Evolutionary conservation across 495 filamentous ascomycete species (phyloP).

Genomic region (Talaromyces stipitatus): DNA sequence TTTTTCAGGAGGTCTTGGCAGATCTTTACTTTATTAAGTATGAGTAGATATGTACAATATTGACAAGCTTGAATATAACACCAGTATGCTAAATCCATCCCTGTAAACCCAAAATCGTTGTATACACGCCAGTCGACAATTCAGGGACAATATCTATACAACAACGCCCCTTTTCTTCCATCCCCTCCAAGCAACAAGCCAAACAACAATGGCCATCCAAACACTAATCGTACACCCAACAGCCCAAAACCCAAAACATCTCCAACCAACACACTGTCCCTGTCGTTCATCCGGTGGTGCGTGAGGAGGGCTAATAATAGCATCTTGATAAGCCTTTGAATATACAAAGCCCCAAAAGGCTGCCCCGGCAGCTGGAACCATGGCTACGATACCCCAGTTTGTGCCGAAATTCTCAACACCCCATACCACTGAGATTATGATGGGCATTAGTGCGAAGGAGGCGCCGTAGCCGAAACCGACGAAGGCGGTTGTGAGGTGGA

Average conservation of each 20-base stretch:
- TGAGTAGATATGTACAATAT: not conserved
- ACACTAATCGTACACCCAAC: slow-evolving; percentile 62
- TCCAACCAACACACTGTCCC: slow-evolving; percentile 55
- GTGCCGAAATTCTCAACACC: slow-evolving; percentile 97
- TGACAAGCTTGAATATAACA: not conserved
- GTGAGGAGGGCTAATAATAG: too few relatives aligned
- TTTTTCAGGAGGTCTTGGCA: not conserved
- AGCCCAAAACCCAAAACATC: slow-evolving; percentile 83
- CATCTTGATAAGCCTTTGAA: slow-evolving; percentile 68
- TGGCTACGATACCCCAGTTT: slow-evolving; percentile 92
- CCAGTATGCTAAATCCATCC: not conserved
- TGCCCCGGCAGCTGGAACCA: slow-evolving; percentile 79
- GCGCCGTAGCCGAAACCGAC: slow-evolving; percentile 90
- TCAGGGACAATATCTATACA: slow-evolving; percentile 54
- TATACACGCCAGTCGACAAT: not conserved
- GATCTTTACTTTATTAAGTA: not conserved
- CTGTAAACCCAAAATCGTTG: not conserved
- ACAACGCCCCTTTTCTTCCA: slow-evolving; percentile 75
- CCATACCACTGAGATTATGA: slow-evolving; percentile 91
- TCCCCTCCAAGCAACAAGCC: slow-evolving; percentile 76
- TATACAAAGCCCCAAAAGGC: slow-evolving; percentile 83
- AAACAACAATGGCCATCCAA: slow-evolving; percentile 67
- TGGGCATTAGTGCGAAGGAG: slow-evolving; percentile 79
- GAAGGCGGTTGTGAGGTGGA: slow-evolving; percentile 71
- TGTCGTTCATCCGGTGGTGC: slow-evolving; percentile 14